Conservation (phyloP, 176 grass and related monocot species). For the Leersia perrieri region DNA sequence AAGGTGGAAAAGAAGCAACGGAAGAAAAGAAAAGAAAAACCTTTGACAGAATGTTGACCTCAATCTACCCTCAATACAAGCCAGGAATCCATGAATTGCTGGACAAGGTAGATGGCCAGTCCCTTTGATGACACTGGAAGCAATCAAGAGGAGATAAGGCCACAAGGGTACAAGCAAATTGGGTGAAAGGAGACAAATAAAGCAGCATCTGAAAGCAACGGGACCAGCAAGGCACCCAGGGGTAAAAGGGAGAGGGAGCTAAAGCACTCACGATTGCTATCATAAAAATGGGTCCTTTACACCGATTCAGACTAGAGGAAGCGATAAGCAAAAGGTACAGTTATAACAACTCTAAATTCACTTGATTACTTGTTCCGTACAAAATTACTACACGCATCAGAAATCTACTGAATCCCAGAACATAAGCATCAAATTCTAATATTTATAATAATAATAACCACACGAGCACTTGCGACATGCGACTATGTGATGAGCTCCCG, state of each 20-base stretch:
- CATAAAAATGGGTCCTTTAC: constrained; percentile 6
- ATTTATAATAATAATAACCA: not conserved
- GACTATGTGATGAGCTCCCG: too few relatives aligned
- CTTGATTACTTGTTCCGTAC: not conserved
- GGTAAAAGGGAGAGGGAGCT: constrained; percentile 16
- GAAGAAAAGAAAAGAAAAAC: not conserved
- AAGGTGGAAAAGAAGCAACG: not conserved
- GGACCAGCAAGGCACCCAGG: constrained; percentile 21
- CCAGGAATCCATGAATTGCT: constrained; percentile 4
- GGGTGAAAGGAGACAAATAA: constrained; percentile 31
- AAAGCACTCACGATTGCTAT: constrained; percentile 9
- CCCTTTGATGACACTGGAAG: constrained; percentile 20
- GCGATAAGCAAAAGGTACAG: not conserved
- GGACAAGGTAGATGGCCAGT: not conserved
- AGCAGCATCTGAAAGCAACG: constrained; percentile 38
- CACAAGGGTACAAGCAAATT: constrained; percentile 12
- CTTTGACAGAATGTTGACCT: constrained; percentile 36
- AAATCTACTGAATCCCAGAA: constrained; percentile 24
- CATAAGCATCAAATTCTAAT: not conserved
- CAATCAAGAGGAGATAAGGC: constrained; percentile 28
- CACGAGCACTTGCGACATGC: not conserved
- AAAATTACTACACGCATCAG: not conserved
- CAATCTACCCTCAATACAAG: constrained; percentile 33
- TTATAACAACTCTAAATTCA: not conserved
- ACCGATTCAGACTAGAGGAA: not conserved